A percentile compares a stretch with the other conserved stretches of the same genome.
phyloP scores from a whole-genome alignment of 1,284 basidiomycete genomes.

The Marasmius tenuissimus region DNA sequence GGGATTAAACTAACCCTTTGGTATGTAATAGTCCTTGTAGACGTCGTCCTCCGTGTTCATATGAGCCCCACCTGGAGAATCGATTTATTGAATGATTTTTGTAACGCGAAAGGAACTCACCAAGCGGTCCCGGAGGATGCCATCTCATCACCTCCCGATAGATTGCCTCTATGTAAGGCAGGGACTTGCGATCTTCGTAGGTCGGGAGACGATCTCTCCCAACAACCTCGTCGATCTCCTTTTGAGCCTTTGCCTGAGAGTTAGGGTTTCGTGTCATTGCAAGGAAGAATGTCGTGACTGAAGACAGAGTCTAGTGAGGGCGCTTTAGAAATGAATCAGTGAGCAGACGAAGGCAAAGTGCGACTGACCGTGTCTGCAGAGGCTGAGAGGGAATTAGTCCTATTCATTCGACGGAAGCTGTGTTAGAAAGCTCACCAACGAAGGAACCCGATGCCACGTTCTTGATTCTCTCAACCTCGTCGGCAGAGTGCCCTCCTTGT shows the following conservation, averaged over 20 bases:
- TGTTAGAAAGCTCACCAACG: not conserved
- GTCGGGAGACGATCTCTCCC: constrained; percentile 40
- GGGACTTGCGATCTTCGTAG: constrained; percentile 38
- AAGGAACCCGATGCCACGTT: not conserved
- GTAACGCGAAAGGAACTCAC: constrained; percentile 19
- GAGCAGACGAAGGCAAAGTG: not conserved
- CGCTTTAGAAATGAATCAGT: not conserved
- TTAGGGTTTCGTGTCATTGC: constrained; percentile 45
- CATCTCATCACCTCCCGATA: constrained; percentile 41
- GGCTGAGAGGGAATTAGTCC: not conserved
- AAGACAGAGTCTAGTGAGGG: constrained; percentile 34
- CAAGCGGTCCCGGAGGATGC: constrained; percentile 27
- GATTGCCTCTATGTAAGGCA: constrained; percentile 48
- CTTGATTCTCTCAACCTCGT: not conserved
- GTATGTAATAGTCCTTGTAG: constrained; percentile 32
- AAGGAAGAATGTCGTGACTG: constrained; percentile 38
- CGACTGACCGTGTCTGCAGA: not conserved
- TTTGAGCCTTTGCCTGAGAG: constrained; percentile 40
- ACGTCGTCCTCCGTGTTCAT: constrained; percentile 26
- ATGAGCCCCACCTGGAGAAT: constrained; percentile 18
- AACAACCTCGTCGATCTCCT: constrained; percentile 44
- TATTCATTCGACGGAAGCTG: too few species aligned
- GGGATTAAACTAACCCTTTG: constrained; percentile 21
- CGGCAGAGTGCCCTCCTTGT: not conserved
- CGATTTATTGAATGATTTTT: not conserved